Evolutionary conservation across 306 rosid species (phyloP).

Genomic region (Luffa acutangula): DNA sequence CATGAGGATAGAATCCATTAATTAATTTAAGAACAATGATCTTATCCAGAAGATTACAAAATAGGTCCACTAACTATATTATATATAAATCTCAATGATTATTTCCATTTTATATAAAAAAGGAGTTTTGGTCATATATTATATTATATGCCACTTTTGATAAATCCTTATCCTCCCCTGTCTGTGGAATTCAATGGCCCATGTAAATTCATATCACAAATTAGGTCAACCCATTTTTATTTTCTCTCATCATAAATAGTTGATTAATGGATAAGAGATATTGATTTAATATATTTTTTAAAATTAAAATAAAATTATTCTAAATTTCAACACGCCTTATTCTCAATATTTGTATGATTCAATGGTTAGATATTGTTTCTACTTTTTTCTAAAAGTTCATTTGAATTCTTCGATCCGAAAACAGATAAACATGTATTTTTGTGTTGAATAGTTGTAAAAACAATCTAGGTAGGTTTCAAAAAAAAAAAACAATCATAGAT

Average conservation of each 20-base stretch:
- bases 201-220: not conserved
- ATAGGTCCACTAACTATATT: not conserved
- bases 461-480: no score
- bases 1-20: not conserved
- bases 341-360: no score
- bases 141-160: not conserved
- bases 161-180: not conserved
- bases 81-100: not conserved
- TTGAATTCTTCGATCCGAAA: no score
- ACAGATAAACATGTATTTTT: no score
- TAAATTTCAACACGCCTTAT: not conserved
- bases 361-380: no score
- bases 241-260: not conserved
- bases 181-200: not conserved
- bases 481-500: no score
- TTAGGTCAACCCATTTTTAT: not conserved
- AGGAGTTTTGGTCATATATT: not conserved
- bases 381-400: no score
- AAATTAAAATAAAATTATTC: not conserved
- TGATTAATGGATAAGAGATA: not conserved
- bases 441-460: no score
- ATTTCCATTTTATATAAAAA: not conserved
- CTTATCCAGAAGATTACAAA: not conserved
- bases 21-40: not conserved
- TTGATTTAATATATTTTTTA: not conserved